phyloP scores from a whole-genome alignment of 2,329 filamentous ascomycete genomes.

The Colletotrichum melonis region DNA sequence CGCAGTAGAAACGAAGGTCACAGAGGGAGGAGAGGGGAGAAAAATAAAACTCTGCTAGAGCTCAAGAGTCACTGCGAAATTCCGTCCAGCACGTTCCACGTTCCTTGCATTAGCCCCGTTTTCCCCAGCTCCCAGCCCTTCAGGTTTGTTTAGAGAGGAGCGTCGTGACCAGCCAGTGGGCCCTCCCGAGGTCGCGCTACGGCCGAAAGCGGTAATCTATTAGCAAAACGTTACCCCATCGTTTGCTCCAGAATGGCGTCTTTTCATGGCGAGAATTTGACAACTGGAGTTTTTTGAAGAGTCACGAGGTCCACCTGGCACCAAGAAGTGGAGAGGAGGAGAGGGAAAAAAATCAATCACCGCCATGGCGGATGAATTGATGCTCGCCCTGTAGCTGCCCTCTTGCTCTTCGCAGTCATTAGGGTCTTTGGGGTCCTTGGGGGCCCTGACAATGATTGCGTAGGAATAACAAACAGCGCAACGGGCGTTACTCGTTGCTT shows the following conservation, averaged over 20 bases:
- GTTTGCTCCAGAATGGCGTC: slow-evolving; percentile 31
- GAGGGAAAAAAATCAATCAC: background rate
- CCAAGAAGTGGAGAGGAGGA: slow-evolving; percentile 4
- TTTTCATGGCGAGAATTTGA: slow-evolving; percentile 8
- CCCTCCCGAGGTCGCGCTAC: slow-evolving; percentile 9
- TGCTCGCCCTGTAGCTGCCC: background rate
- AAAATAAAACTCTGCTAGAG: background rate
- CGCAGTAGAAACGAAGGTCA: background rate
- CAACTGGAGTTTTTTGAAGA: background rate
- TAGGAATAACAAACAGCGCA: background rate
- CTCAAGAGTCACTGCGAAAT: background rate
- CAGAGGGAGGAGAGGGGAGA: background rate
- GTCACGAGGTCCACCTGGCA: slow-evolving; percentile 21
- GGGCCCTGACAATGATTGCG: background rate
- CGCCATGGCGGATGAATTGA: background rate
- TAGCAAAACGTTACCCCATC: slow-evolving; percentile 34
- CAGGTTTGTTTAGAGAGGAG: background rate
- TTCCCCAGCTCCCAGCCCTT: slow-evolving; percentile 21
- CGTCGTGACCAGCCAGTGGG: background rate
- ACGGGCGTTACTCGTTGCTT: slow-evolving; percentile 12
- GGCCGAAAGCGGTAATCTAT: slow-evolving; percentile 30
- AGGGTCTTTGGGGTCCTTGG: background rate
- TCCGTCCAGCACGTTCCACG: slow-evolving; percentile 9
- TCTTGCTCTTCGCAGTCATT: background rate
- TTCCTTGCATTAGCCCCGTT: slow-evolving; percentile 35